Conservation (phyloP, 2,329 filamentous ascomycete genomes). For the Intubia oerlemansii region DNA sequence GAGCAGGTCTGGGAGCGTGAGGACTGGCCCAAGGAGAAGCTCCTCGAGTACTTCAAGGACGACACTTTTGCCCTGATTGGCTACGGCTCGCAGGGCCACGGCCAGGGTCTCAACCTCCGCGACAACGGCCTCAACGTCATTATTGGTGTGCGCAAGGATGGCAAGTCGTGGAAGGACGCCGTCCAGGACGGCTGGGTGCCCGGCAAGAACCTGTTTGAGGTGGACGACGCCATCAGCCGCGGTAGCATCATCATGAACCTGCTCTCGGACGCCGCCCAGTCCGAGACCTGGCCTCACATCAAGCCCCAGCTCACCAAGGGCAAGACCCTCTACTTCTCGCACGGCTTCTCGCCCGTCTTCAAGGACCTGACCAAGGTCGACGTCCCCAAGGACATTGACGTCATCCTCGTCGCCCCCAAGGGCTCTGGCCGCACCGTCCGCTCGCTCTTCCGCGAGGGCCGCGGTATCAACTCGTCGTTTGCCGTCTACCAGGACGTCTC, state of each 20-base stretch:
- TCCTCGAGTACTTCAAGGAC: conserved; percentile 98
- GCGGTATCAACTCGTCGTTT: conserved; percentile 98
- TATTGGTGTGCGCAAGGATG: conserved; percentile 94
- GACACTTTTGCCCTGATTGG: conserved; percentile 98
- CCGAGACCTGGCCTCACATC: conserved; percentile 94
- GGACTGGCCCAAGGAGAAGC: conserved; percentile 98
- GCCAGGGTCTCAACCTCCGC: conserved; percentile 97
- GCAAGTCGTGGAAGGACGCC: conserved; percentile 96
- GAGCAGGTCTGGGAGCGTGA: conserved; percentile 93
- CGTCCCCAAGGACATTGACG: conserved; percentile 84
- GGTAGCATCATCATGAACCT: conserved; percentile 99
- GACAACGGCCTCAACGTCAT: conserved; percentile 99
- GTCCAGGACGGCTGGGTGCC: conserved; percentile 93
- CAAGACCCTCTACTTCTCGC: conserved; percentile 99
- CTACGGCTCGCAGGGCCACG: conserved; percentile 95
- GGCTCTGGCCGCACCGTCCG: conserved; percentile 96
- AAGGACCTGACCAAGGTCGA: conserved; percentile 99
- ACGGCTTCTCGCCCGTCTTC: conserved; percentile 99
- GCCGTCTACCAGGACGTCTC: conserved; percentile 98
- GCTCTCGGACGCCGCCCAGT: conserved; percentile 91
- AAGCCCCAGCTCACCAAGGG: conserved; percentile 97
- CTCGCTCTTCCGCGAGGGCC: conserved; percentile 95
- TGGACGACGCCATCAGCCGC: conserved; percentile 84
- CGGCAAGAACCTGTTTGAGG: conserved; percentile 97
- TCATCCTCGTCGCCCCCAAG: conserved; percentile 98